Percentiles rank a stretch among this genome's conserved stretches.
phyloP scores from a whole-genome alignment of 2,329 filamentous ascomycete genomes.

The Aureobasidium namibiae region DNA sequence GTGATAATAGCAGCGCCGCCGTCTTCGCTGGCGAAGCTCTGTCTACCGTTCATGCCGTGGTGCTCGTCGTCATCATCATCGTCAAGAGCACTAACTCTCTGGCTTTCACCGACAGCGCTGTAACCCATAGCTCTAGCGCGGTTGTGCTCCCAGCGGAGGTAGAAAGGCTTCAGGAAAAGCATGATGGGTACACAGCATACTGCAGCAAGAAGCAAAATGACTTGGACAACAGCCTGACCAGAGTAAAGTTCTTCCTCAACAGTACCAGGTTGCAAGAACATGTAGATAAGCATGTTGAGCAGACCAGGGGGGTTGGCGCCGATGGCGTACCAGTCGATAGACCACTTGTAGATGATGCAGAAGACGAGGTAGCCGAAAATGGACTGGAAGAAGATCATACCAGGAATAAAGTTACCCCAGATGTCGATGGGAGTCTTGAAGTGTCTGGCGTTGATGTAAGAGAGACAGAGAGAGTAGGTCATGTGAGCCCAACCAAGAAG shows the following conservation, averaged over 20 bases:
- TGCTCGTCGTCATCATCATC: constrained; percentile 65
- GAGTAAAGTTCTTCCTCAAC: constrained; percentile 67
- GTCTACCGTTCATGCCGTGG: constrained; percentile 47
- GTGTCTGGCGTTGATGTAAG: constrained; percentile 86
- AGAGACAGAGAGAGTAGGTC: constrained; percentile 93
- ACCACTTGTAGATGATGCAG: constrained; percentile 97
- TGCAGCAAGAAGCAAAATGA: constrained; percentile 71
- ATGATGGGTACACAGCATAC: constrained; percentile 81
- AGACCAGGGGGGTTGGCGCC: constrained; percentile 70
- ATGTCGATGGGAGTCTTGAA: constrained; percentile 95
- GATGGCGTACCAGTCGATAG: constrained; percentile 69
- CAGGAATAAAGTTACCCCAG: constrained; percentile 93
- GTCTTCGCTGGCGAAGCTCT: constrained; percentile 62
- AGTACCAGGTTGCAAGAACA: constrained; percentile 85
- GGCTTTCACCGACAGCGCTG: constrained; percentile 82
- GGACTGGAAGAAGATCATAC: constrained; percentile 99
- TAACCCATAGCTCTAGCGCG: constrained; percentile 79
- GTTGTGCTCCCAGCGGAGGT: constrained; percentile 90
- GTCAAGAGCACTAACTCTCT: constrained; percentile 80
- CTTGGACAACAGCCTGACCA: constrained; percentile 69
- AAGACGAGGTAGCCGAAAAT: constrained; percentile 96
- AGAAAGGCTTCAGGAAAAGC: constrained; percentile 91
- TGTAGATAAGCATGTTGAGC: constrained; percentile 99
- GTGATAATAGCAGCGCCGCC: constrained; percentile 81
- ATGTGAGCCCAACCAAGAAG: constrained; percentile 96